Base-by-base conservation (phyloP, 129 eudicot genomes). In the Glebionis coronaria region DNA sequence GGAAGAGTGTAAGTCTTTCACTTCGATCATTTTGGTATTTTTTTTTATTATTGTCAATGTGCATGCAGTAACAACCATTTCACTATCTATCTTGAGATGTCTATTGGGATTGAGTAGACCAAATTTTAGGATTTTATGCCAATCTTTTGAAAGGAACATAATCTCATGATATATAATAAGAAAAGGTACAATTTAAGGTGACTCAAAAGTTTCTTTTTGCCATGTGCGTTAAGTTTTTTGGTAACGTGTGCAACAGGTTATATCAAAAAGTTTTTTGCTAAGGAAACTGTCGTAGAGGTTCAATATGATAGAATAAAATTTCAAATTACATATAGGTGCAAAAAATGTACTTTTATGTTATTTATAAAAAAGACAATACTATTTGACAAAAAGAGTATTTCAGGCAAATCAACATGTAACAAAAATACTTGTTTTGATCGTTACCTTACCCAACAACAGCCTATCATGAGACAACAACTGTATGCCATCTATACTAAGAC, bases 1-100 rank as follows among this genome's bases (percentile, higher is more conserved):
- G 97, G 97, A 54, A 90, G 75, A 83, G 75, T 85, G 99, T 94
- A 79, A 82, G 90, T 69, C 31, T 63, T 21, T 58, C 65, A 63
- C 44, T 60, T 71, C 31, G 8, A 56, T 35, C 11, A 67, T 46
- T 44, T 49, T 61, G n/a, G 53, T 35, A 12, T 51, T 8, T 64
- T 8, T 64, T 16, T 44, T 16, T 70, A 49, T 3, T 68, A 23
- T 23, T 55, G 20, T 81, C 25, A 23, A 60, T 49, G 27, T 70
- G 46, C 42, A 28, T 72, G 31, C 50, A 42, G 35, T 64, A 55
- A 64, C 35, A 21, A 42, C 52, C 61, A 21, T 21, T 19, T 71
- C 68, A 71, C 44, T 0, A 9, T 18, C 64, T 44, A 55, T 44
- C 14, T 56, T 50, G 16, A 44, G 21, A 47, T 71, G 52, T 51